Conservation (phyloP, 2,329 filamentous ascomycete species). For the Penicillium italicum region DNA sequence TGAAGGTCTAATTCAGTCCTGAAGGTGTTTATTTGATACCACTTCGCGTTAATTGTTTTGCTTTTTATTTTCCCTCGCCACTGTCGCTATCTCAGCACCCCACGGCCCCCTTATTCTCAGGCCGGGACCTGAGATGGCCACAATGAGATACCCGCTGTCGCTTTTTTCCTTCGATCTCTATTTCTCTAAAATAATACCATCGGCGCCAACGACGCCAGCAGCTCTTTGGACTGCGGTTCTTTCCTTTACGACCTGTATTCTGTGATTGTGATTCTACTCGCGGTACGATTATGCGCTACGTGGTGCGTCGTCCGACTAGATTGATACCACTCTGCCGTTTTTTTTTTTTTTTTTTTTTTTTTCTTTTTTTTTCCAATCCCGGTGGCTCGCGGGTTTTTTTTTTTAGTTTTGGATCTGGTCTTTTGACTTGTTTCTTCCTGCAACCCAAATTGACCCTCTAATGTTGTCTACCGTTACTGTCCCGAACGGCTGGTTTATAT, state of each 20-base stretch:
- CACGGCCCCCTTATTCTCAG: slow-evolving; percentile 8
- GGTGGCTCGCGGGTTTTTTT: too few species aligned
- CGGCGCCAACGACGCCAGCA: slow-evolving; percentile 8
- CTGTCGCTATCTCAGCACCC: slow-evolving; percentile 21
- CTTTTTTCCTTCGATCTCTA: slow-evolving; percentile 12
- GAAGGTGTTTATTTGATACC: slow-evolving; percentile 22
- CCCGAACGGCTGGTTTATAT: slow-evolving; percentile 13
- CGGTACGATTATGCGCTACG: slow-evolving; percentile 33
- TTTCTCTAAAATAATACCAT: slow-evolving; percentile 17
- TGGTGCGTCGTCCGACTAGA: slow-evolving; percentile 28
- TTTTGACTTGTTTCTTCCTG: slow-evolving; percentile 12
- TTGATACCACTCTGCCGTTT: slow-evolving; percentile 30
- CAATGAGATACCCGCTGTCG: slow-evolving; percentile 35
- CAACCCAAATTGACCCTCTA: slow-evolving; percentile 24
- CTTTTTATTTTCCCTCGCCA: slow-evolving; percentile 25
- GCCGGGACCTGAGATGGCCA: slow-evolving; percentile 17
- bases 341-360: slow-evolving; percentile 19
- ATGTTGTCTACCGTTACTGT: slow-evolving; percentile 27
- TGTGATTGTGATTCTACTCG: slow-evolving; percentile 29
- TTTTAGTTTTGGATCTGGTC: slow-evolving; percentile 17
- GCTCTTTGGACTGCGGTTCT: slow-evolving; percentile 22
- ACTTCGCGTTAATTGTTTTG: slow-evolving; percentile 17
- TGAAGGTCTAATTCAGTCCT: slow-evolving; percentile 19
- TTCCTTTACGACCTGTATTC: slow-evolving; percentile 35
- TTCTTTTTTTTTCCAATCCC: slow-evolving; percentile 17